Percentiles rank a stretch among this genome's conserved stretches.
phyloP scores from a whole-genome alignment of 768 basidiomycete genomes.

The Podaxis sp. region DNA sequence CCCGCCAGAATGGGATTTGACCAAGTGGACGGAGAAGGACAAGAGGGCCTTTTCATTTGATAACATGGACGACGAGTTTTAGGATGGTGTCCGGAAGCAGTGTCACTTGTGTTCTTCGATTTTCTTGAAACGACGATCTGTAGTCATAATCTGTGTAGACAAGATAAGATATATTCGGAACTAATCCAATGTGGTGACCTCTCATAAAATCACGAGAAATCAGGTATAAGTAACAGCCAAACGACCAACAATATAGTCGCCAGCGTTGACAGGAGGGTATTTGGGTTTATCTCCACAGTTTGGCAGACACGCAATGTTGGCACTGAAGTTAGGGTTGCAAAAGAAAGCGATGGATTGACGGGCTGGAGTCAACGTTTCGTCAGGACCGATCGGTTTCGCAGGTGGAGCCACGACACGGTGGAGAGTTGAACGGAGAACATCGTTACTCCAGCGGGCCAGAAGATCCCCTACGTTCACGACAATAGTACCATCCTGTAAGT shows the following conservation, averaged over 20 bases:
- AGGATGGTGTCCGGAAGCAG: neutral
- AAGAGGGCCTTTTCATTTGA: conserved; percentile 30
- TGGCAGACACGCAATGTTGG: conserved; percentile 69
- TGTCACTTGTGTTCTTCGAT: neutral
- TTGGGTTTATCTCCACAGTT: conserved; percentile 58
- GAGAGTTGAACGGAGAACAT: conserved; percentile 73
- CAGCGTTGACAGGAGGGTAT: conserved; percentile 71
- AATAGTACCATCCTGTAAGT: conserved; percentile 67
- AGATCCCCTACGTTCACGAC: conserved; percentile 84
- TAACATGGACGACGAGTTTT: conserved; percentile 12
- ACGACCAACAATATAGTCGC: conserved; percentile 74
- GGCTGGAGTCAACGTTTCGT: conserved; percentile 55
- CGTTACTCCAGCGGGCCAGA: conserved; percentile 81
- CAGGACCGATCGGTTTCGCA: conserved; percentile 42
- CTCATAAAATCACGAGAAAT: conserved; percentile 13
- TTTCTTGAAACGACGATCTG: neutral
- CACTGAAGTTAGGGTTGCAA: conserved; percentile 75
- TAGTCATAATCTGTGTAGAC: neutral
- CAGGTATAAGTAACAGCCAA: conserved; percentile 57
- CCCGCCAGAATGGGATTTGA: conserved; percentile 36
- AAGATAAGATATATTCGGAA: neutral
- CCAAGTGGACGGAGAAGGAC: conserved; percentile 30
- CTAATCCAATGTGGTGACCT: neutral
- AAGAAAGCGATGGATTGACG: conserved; percentile 87
- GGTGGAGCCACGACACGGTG: conserved; percentile 81